Evolutionary conservation across 441 rosid species (phyloP), one percentile per base, ranked within the genome.

Genomic region (Biscutella auriculata): DNA sequence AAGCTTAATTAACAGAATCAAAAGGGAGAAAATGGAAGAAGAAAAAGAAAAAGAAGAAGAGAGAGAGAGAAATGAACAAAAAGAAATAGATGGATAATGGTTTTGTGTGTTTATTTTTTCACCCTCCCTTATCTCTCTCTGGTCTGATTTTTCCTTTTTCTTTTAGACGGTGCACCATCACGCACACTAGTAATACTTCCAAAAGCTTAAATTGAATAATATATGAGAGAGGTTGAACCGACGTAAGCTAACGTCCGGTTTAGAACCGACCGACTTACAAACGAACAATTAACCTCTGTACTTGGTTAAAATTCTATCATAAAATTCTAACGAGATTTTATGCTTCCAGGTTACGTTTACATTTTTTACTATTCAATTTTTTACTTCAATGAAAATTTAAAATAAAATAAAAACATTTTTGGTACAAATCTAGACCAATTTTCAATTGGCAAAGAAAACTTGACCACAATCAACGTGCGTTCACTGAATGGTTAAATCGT

Each of bases 81-180:
- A 30, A 28, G 4, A 52, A 11, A 39, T 8, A 60, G 25, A 62
- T 21, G 58, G 60, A 67, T 68, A 68, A n/a, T 53, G 37, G 57
- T 39, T n/a, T n/a, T n/a, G 60, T 62, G 40, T n/a, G 59, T 42
- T 26, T 40, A 50, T 45, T 34, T 67, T 50, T 61, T 62, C 63
- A 63, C 64, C 65, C 33, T 70, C 65, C 43, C 48, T 54, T 59
- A 67, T 67, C 71, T 67, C 61, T 57, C 27, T 60, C 61, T 43
- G 70, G 66, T 49, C 49, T 26, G 48, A 43, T 46, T 60, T 54
- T 60, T 46, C 28, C 4, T 7, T 33, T 19, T 58, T 42, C 30
- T 56, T 29, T 53, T 41, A 44, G 52, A 43, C 46, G 29, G 53
- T 65, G 14, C 69, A 65, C 58, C 52, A 30, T 36, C 69, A 36